Base-by-base conservation (phyloP, 176 grass and related monocot genomes). In the Saccharum officinarum region DNA sequence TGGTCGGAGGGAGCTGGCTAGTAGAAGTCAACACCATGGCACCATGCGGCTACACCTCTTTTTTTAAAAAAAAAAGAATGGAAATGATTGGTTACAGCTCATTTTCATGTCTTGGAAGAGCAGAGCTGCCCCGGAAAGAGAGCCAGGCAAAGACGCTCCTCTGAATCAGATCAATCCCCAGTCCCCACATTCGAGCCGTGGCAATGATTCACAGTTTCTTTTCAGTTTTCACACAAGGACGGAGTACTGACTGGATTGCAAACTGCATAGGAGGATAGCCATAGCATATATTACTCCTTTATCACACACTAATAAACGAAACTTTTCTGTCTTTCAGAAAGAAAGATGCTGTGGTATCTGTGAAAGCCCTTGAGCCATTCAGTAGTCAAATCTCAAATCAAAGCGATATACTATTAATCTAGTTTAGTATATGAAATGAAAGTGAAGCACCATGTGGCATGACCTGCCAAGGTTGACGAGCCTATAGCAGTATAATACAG, bases 131-230 rank as follows among this genome's bases (percentile, higher is more conserved):
- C 30, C 25, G 30, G 72, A 90, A 74, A 71, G 77, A 67, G 76
- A 17, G 71, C 50, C 71, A 74, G 25, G 26, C 44, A 74, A 50
- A 80, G 86, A 89, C 86, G 83, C 90, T 28, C 70, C 28, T 16
- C 63, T 25, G 57, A 61, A 45, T 46, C 41, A 46, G 70, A 73
- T 47, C 13, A 38, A 6, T 3, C 41, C 47, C 73, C 86, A 85
- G 15, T 17, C 38, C 55, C 77, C 85, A 87, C 72, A 33, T 81
- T 64, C 69, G 34, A 38, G 36, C 55, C 28, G 59, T 25, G 54
- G 39, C 84, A 82, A 67, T 87, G 62, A 76, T 81, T 85, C 42
- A 54, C 6, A 54, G 52, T 55, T 55, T 20, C 50, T 55, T 55
- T 55, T 55, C 17, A 55, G 50, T 20, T 55, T 55, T 55, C 50